Evolutionary conservation across 352 stramenopile genomes (phyloP).

Genomic region (Globisporangium parvum): DNA sequence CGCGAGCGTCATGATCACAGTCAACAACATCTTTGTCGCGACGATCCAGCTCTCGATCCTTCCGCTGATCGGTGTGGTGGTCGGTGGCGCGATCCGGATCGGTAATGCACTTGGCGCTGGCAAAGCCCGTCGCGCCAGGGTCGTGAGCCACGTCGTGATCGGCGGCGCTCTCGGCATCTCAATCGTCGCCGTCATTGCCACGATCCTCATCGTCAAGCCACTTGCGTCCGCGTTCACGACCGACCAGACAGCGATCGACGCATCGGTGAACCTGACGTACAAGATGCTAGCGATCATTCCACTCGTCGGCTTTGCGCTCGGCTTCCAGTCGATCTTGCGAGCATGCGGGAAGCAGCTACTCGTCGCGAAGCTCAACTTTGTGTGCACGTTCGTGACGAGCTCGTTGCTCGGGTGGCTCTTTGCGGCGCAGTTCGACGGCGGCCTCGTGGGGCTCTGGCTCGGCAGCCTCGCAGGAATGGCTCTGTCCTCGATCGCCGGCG

Average conservation of each 20-base stretch:
- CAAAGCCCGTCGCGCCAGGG: slow-evolving; percentile 18
- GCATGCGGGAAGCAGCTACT: slow-evolving; percentile 15
- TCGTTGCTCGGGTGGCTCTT: slow-evolving; percentile 16
- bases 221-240: slow-evolving; percentile 16
- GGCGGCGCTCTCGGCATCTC: slow-evolving; percentile 8
- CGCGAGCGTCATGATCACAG: slow-evolving; percentile 22
- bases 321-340: slow-evolving; percentile 13
- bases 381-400: slow-evolving; percentile 16
- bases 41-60: slow-evolving; percentile 24
- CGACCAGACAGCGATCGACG: slow-evolving; percentile 4
- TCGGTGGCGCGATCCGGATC: slow-evolving; percentile 27
- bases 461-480: slow-evolving; percentile 14
- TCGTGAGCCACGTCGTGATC: slow-evolving; percentile 18
- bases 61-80: slow-evolving; percentile 20
- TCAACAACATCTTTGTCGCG: slow-evolving; percentile 27
- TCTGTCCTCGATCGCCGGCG: slow-evolving; percentile 6
- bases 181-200: slow-evolving; percentile 11
- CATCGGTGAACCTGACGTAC: neutral
- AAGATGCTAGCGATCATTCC: slow-evolving; percentile 9
- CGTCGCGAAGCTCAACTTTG: slow-evolving; percentile 15
- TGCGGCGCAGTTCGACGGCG: slow-evolving; percentile 9
- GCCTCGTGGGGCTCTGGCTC: slow-evolving; percentile 21
- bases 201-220: slow-evolving; percentile 6
- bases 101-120: slow-evolving; percentile 26
- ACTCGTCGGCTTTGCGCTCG: slow-evolving; percentile 8